A percentile compares a stretch with the other conserved stretches of the same genome.
phyloP scores from a whole-genome alignment of 495 filamentous ascomycete genomes.

The Aspergillus nanangensis region DNA sequence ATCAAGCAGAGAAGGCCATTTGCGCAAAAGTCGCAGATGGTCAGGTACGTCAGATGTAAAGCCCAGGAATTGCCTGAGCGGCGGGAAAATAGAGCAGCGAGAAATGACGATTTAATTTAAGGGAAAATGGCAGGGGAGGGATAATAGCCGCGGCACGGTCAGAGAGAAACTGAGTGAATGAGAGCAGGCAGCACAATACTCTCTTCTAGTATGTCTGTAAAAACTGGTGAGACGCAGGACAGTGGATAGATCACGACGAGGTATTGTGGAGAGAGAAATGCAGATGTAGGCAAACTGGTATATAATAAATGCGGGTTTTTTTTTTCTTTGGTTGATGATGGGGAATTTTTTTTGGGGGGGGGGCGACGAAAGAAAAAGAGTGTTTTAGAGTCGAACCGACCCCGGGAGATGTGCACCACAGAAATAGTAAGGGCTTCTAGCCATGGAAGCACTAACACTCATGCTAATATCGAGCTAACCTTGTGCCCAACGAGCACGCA shows the following conservation, averaged over 20 bases:
- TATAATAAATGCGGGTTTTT: too few species aligned
- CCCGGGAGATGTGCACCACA: conserved; percentile 1
- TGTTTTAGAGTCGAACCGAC: conserved; percentile 9
- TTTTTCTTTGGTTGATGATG: too few species aligned
- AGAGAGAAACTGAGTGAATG: too few species aligned
- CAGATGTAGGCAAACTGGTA: too few species aligned
- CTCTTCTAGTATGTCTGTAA: too few species aligned
- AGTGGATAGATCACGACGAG: too few species aligned
- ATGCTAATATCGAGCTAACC: background rate
- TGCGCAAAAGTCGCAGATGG: background rate
- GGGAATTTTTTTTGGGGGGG: too few species aligned
- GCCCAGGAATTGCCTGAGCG: conserved; percentile 7
- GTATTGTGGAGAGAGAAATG: too few species aligned
- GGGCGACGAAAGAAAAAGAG: conserved; percentile 1
- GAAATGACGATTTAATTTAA: too few species aligned
- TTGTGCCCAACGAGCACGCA: background rate
- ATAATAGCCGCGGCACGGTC: background rate
- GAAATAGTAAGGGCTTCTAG: background rate
- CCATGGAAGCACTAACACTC: background rate
- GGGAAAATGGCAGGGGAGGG: background rate
- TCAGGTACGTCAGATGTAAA: conserved; percentile 4
- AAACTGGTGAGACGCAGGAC: too few species aligned
- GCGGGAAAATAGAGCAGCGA: too few species aligned
- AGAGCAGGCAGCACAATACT: too few species aligned
- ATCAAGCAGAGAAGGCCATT: conserved; percentile 9